A percentile compares a stretch with the other conserved stretches of the same genome.
These are phyloP conservation scores for Hamamelis virginiana DNA, from an alignment of 164 flowering plant genomes.

Conservation along the genomic window DNA sequence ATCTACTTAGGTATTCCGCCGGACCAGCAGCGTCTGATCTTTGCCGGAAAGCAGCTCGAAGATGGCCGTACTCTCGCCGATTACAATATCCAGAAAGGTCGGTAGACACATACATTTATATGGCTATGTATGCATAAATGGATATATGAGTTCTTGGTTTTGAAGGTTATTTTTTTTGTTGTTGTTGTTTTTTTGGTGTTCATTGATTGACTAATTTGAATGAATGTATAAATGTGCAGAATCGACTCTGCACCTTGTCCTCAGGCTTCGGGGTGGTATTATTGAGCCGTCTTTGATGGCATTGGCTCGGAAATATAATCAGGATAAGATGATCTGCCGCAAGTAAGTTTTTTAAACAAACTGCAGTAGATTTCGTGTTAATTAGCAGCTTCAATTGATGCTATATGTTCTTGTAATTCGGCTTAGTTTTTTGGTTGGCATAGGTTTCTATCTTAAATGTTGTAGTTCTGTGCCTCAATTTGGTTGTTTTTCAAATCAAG, in stretches of 20 bases:
- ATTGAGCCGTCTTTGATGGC: constrained; percentile 51
- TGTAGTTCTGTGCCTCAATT: too few species aligned
- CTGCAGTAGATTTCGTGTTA: too few species aligned
- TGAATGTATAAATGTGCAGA: constrained; percentile 20
- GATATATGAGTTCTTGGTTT: too few species aligned
- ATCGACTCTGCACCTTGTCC: constrained; percentile 51
- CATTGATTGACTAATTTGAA: background rate
- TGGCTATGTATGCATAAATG: too few species aligned
- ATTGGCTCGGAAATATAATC: constrained; percentile 45
- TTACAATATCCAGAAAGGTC: constrained; percentile 50
- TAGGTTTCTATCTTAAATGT: too few species aligned
- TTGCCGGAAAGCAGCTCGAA: constrained; percentile 51
- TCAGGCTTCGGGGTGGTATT: constrained; percentile 55
- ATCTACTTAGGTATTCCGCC: constrained; percentile 35
- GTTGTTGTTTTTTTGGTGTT: background rate
- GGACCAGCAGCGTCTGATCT: constrained; percentile 47
- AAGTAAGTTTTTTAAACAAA: constrained; percentile 26
- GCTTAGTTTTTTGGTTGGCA: too few species aligned
- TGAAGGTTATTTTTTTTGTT: too few species aligned
- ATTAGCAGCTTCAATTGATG: too few species aligned
- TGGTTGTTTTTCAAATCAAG: too few species aligned
- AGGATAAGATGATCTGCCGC: constrained; percentile 51
- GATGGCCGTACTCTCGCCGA: constrained; percentile 52
- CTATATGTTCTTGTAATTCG: too few species aligned
- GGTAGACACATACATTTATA: background rate